A percentile compares a stretch with the other conserved stretches of the same genome.
phyloP scores from a whole-genome alignment of 805 yeast species.

The Wickerhamiella hasegawae region DNA sequence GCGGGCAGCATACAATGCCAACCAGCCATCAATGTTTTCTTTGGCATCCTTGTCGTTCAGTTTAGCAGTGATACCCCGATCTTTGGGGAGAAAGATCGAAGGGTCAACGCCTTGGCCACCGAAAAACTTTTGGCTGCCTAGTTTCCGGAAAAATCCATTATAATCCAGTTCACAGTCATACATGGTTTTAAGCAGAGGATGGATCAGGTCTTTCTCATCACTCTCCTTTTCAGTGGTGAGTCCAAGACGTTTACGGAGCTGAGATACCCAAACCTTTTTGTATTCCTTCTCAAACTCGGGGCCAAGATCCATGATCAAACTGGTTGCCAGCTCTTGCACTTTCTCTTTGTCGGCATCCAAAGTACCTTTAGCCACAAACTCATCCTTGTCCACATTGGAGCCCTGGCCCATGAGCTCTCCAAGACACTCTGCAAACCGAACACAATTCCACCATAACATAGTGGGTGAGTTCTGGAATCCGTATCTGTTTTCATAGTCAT shows the following conservation, averaged over 20 bases:
- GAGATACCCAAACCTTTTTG: constrained; percentile 37
- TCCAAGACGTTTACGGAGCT: constrained; percentile 58
- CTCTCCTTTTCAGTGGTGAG: constrained; percentile 28
- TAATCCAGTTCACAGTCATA: constrained; percentile 54
- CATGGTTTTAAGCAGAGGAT: constrained; percentile 47
- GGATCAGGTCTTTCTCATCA: constrained; percentile 27
- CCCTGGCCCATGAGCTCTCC: constrained; percentile 73
- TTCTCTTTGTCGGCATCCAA: constrained; percentile 37
- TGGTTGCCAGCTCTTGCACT: constrained; percentile 42
- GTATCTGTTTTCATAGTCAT: constrained; percentile 57
- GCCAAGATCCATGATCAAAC: constrained; percentile 45
- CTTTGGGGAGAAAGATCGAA: constrained; percentile 20
- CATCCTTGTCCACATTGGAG: constrained; percentile 31
- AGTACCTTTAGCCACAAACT: constrained; percentile 23
- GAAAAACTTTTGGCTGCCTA: constrained; percentile 39
- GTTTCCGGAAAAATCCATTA: constrained; percentile 54
- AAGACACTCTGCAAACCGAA: constrained; percentile 67
- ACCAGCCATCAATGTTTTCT: constrained; percentile 37
- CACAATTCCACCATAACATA: constrained; percentile 85
- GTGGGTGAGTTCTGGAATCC: constrained; percentile 73
- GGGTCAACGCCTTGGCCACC: constrained; percentile 19
- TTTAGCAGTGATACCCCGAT: constrained; percentile 20
- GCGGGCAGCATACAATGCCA: constrained; percentile 31
- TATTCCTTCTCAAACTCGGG: constrained; percentile 50
- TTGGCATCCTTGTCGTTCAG: constrained; percentile 22